Evolutionary conservation across 768 basidiomycete genomes (phyloP), one percentile per base, ranked within the genome.

Genomic region (Collybiopsis confluens): DNA sequence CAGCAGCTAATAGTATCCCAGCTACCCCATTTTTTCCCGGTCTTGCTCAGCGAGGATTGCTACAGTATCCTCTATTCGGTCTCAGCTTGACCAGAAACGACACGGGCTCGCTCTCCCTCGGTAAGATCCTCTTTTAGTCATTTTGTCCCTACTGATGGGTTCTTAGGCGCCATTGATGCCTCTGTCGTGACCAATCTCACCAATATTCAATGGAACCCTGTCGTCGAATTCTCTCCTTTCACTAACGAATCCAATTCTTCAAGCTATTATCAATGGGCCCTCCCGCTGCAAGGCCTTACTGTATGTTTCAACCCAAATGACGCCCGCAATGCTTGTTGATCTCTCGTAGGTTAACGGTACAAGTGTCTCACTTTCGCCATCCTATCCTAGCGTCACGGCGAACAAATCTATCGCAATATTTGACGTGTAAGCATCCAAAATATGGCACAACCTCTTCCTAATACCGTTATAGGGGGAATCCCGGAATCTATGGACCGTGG

Each of bases 1-100:
- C 55, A 43, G 43, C 47, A 6, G 30, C 55, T 28, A 51, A 54
- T 7, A 55, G 21, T 42, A 42, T 10, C n/a, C 28, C 52, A 90
- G 88, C 85, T 1, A 79, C 81, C 0, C 85, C 90, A 0, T 87
- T 90, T 69, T 75, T 91, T 43, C 70, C 80, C 3, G 76, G 67
- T 20, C 70, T 91, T 46, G 81, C 85, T 7, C 74, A 83, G 54
- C 73, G 78, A 56, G 89, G 88, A 16, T 67, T 77, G 27, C 67
- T 91, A 44, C 79, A 82, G 30, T 92, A 90, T 62, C 90, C 90
- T 1, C 61, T 92, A 8, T 91, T 91, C 59, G 87, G 85, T n/a
- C 59, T 92, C 24, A 83, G 77, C 59, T 68, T 91, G 57, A 79
- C 81, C 1, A 71, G 74, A 41, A 83, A 86, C 61, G 63, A 68